Percentiles rank a stretch among this genome's conserved stretches.
Conservation (phyloP, 148 eudicot species). For the Diospyros kaki region DNA sequence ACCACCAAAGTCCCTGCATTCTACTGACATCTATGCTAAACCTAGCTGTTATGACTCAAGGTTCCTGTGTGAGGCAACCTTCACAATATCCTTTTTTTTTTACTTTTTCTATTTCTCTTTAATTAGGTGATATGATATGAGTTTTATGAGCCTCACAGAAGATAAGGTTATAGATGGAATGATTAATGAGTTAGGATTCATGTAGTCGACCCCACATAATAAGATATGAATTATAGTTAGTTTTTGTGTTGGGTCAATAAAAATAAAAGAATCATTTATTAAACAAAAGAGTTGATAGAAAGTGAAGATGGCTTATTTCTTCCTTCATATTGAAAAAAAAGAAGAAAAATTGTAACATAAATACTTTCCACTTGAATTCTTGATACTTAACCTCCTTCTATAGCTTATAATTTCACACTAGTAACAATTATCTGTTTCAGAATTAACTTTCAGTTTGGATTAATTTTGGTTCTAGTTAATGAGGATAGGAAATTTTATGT, state of each 20-base stretch:
- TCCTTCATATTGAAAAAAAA: neutral
- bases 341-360: neutral
- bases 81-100: neutral
- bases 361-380: neutral
- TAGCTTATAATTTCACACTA: neutral
- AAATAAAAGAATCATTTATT: neutral
- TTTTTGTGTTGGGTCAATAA: neutral
- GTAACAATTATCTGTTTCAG: too few relatives aligned
- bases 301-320: neutral
- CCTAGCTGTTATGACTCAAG: neutral
- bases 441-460: too few relatives aligned
- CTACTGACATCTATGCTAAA: too few relatives aligned
- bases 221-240: neutral
- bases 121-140: neutral
- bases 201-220: too few relatives aligned
- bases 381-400: neutral
- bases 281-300: neutral
- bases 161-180: too few relatives aligned
- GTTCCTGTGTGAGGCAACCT: neutral
- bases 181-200: too few relatives aligned
- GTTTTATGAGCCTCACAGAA: neutral
- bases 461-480: neutral
- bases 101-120: neutral
- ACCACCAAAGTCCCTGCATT: too few relatives aligned
- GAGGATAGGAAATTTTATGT: neutral